Percentiles rank a stretch among this genome's conserved stretches.
phyloP scores from a whole-genome alignment of 768 basidiomycete species.

The Phanerodontia chrysosporium region DNA sequence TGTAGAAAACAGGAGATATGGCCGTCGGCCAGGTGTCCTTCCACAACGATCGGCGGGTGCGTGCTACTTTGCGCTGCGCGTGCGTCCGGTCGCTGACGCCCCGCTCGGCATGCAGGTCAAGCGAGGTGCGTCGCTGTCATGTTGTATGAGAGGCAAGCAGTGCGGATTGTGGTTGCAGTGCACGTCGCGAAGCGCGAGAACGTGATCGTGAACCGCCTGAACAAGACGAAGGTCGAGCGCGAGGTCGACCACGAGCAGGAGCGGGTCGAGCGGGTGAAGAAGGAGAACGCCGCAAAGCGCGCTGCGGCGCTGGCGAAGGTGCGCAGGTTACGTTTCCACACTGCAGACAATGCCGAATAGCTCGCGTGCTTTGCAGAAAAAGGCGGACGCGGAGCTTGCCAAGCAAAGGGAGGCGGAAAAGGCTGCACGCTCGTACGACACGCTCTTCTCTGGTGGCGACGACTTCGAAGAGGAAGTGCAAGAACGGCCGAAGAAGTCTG shows the following conservation, averaged over 20 bases:
- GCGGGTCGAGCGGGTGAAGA: constrained; percentile 73
- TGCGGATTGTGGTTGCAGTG: constrained; percentile 40
- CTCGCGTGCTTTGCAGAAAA: too few relatives aligned
- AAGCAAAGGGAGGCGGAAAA: constrained; percentile 81
- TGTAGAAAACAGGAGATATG: constrained; percentile 96
- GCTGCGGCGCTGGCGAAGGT: constrained; percentile 68
- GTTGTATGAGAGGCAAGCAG: not conserved
- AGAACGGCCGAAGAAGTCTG: constrained; percentile 48
- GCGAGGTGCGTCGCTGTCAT: constrained; percentile 44
- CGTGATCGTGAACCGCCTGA: constrained; percentile 83
- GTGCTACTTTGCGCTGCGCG: constrained; percentile 17
- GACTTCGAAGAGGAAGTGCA: constrained; percentile 47
- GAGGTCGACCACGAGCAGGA: constrained; percentile 92
- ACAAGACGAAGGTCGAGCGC: constrained; percentile 86
- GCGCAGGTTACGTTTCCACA: not conserved
- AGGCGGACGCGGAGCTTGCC: constrained; percentile 72
- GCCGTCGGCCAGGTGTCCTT: constrained; percentile 95
- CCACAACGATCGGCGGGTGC: constrained; percentile 81
- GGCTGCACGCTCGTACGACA: constrained; percentile 82
- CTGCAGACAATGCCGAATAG: too few relatives aligned
- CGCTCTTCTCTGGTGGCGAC: constrained; percentile 60
- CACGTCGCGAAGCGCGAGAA: constrained; percentile 83
- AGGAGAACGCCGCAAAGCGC: constrained; percentile 62
- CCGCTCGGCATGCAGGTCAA: too few relatives aligned
- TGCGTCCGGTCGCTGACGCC: too few relatives aligned